Conservation (phyloP, 2,329 filamentous ascomycete species). For the Chaetomium olivaceum region DNA sequence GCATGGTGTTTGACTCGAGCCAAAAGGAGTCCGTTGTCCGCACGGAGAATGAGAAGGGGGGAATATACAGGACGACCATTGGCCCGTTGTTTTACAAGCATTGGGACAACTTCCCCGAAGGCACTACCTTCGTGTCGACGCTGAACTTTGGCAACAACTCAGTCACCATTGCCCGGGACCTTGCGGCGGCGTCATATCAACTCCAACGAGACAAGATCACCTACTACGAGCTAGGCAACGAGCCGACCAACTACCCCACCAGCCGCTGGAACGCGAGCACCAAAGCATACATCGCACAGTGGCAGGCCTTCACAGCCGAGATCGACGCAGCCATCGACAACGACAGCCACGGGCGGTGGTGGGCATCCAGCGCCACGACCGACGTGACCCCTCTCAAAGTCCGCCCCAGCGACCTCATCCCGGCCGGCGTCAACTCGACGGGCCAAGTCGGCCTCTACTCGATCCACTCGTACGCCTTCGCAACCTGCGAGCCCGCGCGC, state of each 20-base stretch:
- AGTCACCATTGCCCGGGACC: slow-evolving; percentile 20
- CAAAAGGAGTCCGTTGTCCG: slow-evolving; percentile 24
- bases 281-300: slow-evolving; percentile 25
- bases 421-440: slow-evolving; percentile 26
- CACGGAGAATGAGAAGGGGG: slow-evolving; percentile 27
- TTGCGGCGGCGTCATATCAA: slow-evolving; percentile 23
- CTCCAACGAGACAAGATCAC: slow-evolving; percentile 26
- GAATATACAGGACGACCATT: slow-evolving; percentile 27
- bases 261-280: slow-evolving; percentile 27
- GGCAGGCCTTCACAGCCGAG: slow-evolving; percentile 22
- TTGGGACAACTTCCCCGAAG: slow-evolving; percentile 28
- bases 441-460: slow-evolving; percentile 28
- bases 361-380: slow-evolving; percentile 28
- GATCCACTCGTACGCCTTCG: slow-evolving; percentile 31
- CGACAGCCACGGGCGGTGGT: slow-evolving; percentile 23
- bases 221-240: slow-evolving; percentile 31
- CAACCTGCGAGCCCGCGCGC: slow-evolving; percentile 27
- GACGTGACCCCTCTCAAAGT: slow-evolving; percentile 26
- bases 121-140: slow-evolving; percentile 28
- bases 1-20: slow-evolving; percentile 25
- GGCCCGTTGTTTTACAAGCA: slow-evolving; percentile 26
- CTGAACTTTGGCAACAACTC: slow-evolving; percentile 31
- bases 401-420: slow-evolving; percentile 28
- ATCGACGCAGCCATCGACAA: slow-evolving; percentile 16
- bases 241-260: slow-evolving; percentile 29